Evolutionary conservation across 441 rosid species (phyloP).

Genomic region (Adansonia rubrostipa): DNA sequence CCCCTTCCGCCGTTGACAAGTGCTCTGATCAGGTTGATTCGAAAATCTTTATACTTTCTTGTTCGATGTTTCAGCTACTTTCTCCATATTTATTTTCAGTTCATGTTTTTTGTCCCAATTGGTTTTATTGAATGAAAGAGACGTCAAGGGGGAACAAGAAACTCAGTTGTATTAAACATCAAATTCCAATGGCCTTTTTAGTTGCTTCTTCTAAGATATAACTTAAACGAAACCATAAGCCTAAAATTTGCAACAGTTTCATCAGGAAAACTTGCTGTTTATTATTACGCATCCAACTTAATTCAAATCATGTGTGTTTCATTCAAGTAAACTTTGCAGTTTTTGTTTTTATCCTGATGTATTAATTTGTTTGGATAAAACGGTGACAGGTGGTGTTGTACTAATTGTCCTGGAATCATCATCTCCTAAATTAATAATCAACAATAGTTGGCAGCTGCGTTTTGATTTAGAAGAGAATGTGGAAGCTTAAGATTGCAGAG

Average conservation of each 20-base stretch:
- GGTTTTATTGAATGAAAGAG: background rate
- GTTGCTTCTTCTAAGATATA: background rate
- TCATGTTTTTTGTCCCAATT: background rate
- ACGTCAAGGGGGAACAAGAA: no score
- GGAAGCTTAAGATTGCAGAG: conserved; percentile 61
- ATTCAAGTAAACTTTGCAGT: background rate
- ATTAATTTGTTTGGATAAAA: background rate
- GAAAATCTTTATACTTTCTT: background rate
- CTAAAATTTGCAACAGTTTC: background rate
- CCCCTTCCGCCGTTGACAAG: background rate
- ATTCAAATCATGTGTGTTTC: background rate
- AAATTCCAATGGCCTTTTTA: background rate
- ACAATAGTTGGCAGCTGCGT: background rate
- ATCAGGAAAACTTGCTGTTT: background rate
- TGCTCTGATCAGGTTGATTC: background rate
- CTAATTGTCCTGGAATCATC: background rate
- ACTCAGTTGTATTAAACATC: background rate
- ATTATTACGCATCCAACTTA: background rate
- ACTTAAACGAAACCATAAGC: background rate
- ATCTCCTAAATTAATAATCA: background rate
- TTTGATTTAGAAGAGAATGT: conserved; percentile 35
- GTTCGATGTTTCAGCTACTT: background rate
- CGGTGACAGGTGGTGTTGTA: background rate
- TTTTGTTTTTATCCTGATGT: background rate
- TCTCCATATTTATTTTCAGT: background rate